phyloP scores from a whole-genome alignment of 768 basidiomycete species.

The Leucocoprinus leucothites region DNA sequence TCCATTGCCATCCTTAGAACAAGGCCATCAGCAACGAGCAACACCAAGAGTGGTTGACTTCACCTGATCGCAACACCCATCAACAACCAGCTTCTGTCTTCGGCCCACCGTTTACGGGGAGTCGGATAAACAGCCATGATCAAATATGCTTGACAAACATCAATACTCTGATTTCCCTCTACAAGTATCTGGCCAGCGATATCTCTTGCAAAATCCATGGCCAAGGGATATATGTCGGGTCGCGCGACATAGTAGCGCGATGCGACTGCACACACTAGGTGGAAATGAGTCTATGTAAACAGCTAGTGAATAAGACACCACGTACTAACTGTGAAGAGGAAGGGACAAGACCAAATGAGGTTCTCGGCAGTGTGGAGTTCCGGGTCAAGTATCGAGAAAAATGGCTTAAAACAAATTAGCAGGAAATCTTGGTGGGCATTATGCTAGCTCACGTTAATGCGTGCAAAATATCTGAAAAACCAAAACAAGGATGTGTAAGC shows the following conservation, averaged over 20 bases:
- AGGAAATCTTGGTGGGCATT: not conserved
- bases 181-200: constrained; percentile 57
- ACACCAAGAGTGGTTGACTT: constrained; percentile 9
- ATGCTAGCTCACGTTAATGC: constrained; percentile 44
- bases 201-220: constrained; percentile 61
- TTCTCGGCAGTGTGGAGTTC: constrained; percentile 51
- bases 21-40: constrained; percentile 1
- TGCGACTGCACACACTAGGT: constrained; percentile 64
- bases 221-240: constrained; percentile 52
- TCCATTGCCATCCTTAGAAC: constrained; percentile 64
- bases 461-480: constrained; percentile 44
- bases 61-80: constrained; percentile 71
- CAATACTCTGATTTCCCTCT: constrained; percentile 64
- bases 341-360: constrained; percentile 52
- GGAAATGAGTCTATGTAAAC: not conserved
- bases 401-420: constrained; percentile 35
- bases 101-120: constrained; percentile 62
- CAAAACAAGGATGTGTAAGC: constrained; percentile 1
- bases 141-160: constrained; percentile 76
- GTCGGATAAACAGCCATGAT: constrained; percentile 62
- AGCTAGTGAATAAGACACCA: constrained; percentile 14
- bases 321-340: constrained; percentile 60
- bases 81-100: constrained; percentile 71
- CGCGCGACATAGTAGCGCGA: constrained; percentile 59
- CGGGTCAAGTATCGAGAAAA: constrained; percentile 56